These are phyloP conservation scores for Zygoascus meyerae DNA, from an alignment of 1,139 yeast species.

Conservation along the genomic window DNA sequence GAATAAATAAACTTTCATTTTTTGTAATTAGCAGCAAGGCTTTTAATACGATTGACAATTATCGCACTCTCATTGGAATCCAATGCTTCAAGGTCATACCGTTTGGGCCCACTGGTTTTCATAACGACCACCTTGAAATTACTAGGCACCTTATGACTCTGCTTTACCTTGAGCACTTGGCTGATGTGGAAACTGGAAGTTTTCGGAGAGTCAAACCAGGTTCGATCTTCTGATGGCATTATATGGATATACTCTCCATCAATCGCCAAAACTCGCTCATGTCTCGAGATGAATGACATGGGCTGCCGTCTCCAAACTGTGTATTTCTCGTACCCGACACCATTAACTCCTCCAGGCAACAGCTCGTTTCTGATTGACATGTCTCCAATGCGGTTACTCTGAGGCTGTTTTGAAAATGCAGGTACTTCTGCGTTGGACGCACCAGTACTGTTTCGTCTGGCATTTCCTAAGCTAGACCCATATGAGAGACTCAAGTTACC, in stretches of 20 bases:
- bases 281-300: constrained; percentile 72
- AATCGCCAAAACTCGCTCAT: constrained; percentile 77
- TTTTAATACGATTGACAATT: constrained; percentile 57
- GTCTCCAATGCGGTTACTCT: background rate
- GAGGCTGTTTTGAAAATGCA: background rate
- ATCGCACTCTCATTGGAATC: constrained; percentile 60
- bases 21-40: constrained; percentile 21
- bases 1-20: constrained; percentile 2
- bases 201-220: constrained; percentile 66
- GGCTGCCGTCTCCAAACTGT: constrained; percentile 86
- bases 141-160: constrained; percentile 67
- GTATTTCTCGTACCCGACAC: constrained; percentile 46
- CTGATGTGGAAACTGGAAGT: constrained; percentile 84
- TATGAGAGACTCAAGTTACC: constrained; percentile 3
- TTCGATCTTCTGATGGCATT: constrained; percentile 71
- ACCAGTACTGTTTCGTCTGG: background rate
- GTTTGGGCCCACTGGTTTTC: constrained; percentile 60
- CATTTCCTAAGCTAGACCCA: background rate
- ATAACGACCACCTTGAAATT: constrained; percentile 80
- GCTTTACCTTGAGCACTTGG: constrained; percentile 71
- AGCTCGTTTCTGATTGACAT: constrained; percentile 7
- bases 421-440: background rate
- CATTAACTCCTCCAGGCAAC: constrained; percentile 15
- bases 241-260: constrained; percentile 93
- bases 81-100: constrained; percentile 81